Percentiles rank a stretch among this genome's conserved stretches.
These are phyloP conservation scores for Neotropicomus parvogracilis DNA, from an alignment of 1,284 basidiomycete species.

Conservation along the genomic window DNA sequence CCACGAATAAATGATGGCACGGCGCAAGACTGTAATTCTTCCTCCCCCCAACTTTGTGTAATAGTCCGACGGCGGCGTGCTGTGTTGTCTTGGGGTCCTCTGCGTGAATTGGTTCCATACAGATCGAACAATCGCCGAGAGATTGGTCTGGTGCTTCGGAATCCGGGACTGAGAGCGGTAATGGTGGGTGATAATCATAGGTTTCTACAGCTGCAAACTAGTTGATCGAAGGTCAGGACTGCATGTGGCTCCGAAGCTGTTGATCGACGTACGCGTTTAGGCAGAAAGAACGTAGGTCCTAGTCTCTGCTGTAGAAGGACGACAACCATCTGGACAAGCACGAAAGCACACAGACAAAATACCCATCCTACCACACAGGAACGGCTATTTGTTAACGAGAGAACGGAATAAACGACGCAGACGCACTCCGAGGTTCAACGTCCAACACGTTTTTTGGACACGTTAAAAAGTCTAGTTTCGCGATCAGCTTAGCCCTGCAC, in stretches of 20 bases:
- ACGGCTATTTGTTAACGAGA: conserved; percentile 1
- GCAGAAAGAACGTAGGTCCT: conserved; percentile 82
- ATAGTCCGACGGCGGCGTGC: conserved; percentile 33
- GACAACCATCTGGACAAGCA: conserved; percentile 61
- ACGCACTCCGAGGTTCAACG: conserved; percentile 62
- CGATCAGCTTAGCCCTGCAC: conserved; percentile 2
- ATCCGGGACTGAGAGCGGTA: conserved; percentile 57
- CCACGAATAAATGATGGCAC: conserved; percentile 84
- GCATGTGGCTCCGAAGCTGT: neutral
- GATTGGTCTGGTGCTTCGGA: conserved; percentile 68
- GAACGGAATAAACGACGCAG: neutral
- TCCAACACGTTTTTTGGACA: conserved; percentile 87
- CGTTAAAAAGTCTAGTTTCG: conserved; percentile 63
- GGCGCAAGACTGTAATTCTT: conserved; percentile 82
- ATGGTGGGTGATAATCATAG: conserved; percentile 82
- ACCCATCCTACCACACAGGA: conserved; percentile 54
- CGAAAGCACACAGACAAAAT: conserved; percentile 58
- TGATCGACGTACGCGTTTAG: conserved; percentile 43
- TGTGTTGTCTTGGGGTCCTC: conserved; percentile 40
- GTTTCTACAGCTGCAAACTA: conserved; percentile 61
- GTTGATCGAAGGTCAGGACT: neutral
- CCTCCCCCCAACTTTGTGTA: conserved; percentile 40
- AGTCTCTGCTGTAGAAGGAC: conserved; percentile 73
- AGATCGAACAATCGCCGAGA: conserved; percentile 84
- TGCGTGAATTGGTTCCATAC: conserved; percentile 82